Evolutionary conservation across 225 moss, liverwort and hornwort species (phyloP), one percentile per base, ranked within the genome.

Genomic region (Neckera pumila): DNA sequence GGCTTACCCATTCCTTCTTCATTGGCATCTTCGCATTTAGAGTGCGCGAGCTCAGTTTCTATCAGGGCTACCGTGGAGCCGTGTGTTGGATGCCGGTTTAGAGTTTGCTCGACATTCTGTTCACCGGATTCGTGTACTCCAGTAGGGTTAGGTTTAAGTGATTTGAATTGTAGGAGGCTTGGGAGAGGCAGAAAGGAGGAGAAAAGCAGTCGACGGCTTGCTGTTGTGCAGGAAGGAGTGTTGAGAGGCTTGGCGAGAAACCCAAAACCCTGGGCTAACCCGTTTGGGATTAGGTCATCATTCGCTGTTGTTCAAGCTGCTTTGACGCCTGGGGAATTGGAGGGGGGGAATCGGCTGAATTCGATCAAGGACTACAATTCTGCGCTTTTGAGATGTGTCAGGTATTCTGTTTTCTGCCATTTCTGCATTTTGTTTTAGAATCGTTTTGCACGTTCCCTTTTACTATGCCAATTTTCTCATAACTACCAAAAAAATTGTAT

Each of bases 311-410:
- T 69, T 13, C 88, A 80, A 76, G 90, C 92, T 85, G 61, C 90
- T 53, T 43, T 84, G 75, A 87, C 81, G 45, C 87, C 86, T 34
- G 92, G 81, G 28, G 85, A 88, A 53, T 69, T 86, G 86, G 91
- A 65, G 69, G 71, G 78, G 13, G 87, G 80, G 38, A 86, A 79
- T 56, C 77, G 79, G 1, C 80, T 93, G 84, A 84, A 18, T 59
- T 89, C 93, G 17, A 87, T 94, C 59, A 91, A 92, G 88, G 94
- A 94, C 64, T 94, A 90, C 89, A 94, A 94, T 82, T 87, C 88
- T 57, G 92, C 89, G 36, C 91, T 94, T 80, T 87, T 93, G 89
- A 87, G 83, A 45, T 94, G 88, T 85, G 91, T 90, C 16, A 92
- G 92, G 94, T 93, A n/a, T 59, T 80, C 74, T 83, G 9, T 20